A percentile compares a stretch with the other conserved stretches of the same genome.
Evolutionary conservation across 2,329 filamentous ascomycete species (phyloP).

Genomic region (Clarireedia monteithiana): DNA sequence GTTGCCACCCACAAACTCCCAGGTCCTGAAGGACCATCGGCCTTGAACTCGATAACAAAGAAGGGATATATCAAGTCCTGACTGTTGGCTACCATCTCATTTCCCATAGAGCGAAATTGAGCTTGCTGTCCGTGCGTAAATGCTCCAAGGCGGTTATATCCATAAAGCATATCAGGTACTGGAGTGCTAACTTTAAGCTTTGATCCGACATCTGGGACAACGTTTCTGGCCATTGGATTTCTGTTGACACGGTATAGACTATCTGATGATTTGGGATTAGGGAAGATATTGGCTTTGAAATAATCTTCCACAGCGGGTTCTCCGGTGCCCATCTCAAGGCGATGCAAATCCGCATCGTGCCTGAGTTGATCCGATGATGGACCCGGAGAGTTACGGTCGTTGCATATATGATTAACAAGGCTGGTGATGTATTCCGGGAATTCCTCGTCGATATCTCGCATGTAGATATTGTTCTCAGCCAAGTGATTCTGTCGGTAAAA

Average conservation of each 20-base stretch:
- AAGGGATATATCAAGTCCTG: constrained; percentile 1
- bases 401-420: constrained; percentile 16
- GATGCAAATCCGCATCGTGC: constrained; percentile 12
- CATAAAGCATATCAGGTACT: neutral
- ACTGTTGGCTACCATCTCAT: constrained; percentile 16
- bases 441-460: constrained; percentile 12
- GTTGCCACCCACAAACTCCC: neutral
- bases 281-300: constrained; percentile 9
- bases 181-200: neutral
- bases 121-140: constrained; percentile 18
- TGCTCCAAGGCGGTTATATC: constrained; percentile 12
- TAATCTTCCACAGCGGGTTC: constrained; percentile 2
- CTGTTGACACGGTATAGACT: neutral
- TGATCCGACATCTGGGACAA: neutral
- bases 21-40: neutral
- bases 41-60: neutral
- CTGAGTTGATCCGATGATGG: constrained; percentile 14
- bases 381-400: constrained; percentile 17
- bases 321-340: constrained; percentile 12
- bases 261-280: neutral
- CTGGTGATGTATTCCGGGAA: constrained; percentile 15
- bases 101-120: constrained; percentile 10
- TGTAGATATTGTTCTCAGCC: constrained; percentile 20
- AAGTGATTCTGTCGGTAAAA: constrained; percentile 21
- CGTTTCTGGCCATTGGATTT: neutral